phyloP scores from a whole-genome alignment of 495 filamentous ascomycete species.

The Neurospora sp. region DNA sequence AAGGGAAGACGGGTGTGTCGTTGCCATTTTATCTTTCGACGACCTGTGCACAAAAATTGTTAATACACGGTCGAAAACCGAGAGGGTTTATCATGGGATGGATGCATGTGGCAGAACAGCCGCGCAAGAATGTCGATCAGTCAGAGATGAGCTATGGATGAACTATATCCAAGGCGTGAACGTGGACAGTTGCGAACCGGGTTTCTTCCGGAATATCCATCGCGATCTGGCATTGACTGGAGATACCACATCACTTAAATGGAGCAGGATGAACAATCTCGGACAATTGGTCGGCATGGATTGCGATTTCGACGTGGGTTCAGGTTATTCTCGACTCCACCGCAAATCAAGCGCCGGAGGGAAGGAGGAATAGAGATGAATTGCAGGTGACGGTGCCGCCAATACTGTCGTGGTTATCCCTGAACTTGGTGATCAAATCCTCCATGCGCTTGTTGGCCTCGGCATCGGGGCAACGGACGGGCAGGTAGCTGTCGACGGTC shows the following conservation, averaged over 20 bases:
- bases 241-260: not conserved
- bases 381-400: constrained; percentile 73
- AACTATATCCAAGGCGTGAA: not conserved
- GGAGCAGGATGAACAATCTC: not conserved
- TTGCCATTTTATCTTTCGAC: not conserved
- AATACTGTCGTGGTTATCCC: constrained; percentile 80
- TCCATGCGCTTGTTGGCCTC: constrained; percentile 62
- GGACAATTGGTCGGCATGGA: not conserved
- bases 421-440: constrained; percentile 66
- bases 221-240: not conserved
- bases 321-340: not conserved
- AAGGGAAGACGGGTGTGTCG: not conserved
- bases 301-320: not conserved
- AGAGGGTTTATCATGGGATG: not conserved
- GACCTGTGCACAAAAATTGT: not conserved
- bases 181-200: not conserved
- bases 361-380: no score
- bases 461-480: constrained; percentile 75
- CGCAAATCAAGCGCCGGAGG: not conserved
- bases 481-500: constrained; percentile 72
- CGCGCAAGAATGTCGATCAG: not conserved
- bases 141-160: not conserved
- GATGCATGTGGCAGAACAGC: not conserved
- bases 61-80: not conserved
- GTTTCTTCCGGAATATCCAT: not conserved